A percentile compares a stretch with the other conserved stretches of the same genome.
phyloP scores from a whole-genome alignment of 2,329 filamentous ascomycete genomes.

The Aspergillus transmontanensis region DNA sequence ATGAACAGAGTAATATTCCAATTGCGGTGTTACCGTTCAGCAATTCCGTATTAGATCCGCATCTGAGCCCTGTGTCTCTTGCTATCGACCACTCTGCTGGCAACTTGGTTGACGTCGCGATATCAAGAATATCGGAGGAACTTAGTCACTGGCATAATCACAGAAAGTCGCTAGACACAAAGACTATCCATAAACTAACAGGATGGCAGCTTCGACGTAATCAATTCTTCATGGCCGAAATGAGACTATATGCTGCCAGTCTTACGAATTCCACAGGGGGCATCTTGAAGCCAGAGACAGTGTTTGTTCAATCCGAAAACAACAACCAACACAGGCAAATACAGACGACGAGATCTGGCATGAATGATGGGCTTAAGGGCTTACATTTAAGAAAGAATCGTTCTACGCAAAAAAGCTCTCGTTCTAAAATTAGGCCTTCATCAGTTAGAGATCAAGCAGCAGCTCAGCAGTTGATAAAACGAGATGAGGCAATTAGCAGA shows the following conservation, averaged over 20 bases:
- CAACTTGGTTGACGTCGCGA: conserved; percentile 7
- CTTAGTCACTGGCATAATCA: conserved; percentile 39
- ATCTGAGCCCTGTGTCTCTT: conserved; percentile 29
- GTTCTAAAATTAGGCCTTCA: not conserved
- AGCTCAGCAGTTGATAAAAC: not conserved
- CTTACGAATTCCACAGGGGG: conserved; percentile 52
- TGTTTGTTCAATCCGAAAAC: conserved; percentile 2
- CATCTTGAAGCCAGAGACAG: conserved; percentile 4
- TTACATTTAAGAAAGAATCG: not conserved
- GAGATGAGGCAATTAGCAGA: not conserved
- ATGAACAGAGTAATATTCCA: not conserved
- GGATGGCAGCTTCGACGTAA: conserved; percentile 45
- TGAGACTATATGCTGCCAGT: conserved; percentile 69
- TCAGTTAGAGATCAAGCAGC: not conserved
- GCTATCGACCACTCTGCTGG: conserved; percentile 13
- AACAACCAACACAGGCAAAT: not conserved
- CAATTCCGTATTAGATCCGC: conserved; percentile 30
- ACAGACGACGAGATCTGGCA: not conserved
- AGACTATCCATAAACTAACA: conserved; percentile 17
- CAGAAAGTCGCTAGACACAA: conserved; percentile 28
- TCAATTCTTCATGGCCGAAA: conserved; percentile 69
- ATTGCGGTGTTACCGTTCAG: conserved; percentile 26
- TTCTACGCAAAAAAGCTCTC: not conserved
- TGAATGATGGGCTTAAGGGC: not conserved
- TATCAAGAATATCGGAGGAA: conserved; percentile 30